Evolutionary conservation across 768 basidiomycete genomes (phyloP).

Genomic region (Amanita inopinata): DNA sequence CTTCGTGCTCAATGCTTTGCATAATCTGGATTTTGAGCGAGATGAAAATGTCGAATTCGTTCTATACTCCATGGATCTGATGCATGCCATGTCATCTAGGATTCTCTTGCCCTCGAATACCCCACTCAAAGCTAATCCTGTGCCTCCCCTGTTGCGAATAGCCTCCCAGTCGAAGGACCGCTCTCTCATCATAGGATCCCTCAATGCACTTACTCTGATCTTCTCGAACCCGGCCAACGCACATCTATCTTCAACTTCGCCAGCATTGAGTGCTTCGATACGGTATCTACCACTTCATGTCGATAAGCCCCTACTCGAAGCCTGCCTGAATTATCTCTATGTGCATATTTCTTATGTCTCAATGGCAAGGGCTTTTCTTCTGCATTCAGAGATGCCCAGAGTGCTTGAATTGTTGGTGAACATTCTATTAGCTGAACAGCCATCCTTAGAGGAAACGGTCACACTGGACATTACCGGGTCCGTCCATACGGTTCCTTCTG

Average conservation of each 20-base stretch:
- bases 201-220: constrained; percentile 51
- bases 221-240: constrained; percentile 54
- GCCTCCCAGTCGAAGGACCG: constrained; percentile 57
- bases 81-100: constrained; percentile 49
- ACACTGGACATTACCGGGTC: constrained; percentile 52
- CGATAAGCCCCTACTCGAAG: constrained; percentile 62
- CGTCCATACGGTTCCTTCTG: constrained; percentile 48
- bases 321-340: constrained; percentile 67
- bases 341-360: constrained; percentile 63
- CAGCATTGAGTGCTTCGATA: constrained; percentile 53
- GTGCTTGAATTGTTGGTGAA: constrained; percentile 60
- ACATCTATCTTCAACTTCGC: constrained; percentile 40
- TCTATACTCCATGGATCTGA: constrained; percentile 60
- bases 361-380: constrained; percentile 70
- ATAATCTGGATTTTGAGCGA: constrained; percentile 45
- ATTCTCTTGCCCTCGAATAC: constrained; percentile 27
- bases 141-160: constrained; percentile 47
- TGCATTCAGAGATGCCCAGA: constrained; percentile 59
- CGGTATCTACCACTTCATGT: constrained; percentile 64
- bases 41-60: constrained; percentile 69
- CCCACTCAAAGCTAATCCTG: constrained; percentile 36
- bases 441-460: constrained; percentile 46
- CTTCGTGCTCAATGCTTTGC: constrained; percentile 56
- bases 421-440: constrained; percentile 61
- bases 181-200: constrained; percentile 59